Base-by-base conservation (phyloP, 2,329 filamentous ascomycete species). In the Fusarium sororula region DNA sequence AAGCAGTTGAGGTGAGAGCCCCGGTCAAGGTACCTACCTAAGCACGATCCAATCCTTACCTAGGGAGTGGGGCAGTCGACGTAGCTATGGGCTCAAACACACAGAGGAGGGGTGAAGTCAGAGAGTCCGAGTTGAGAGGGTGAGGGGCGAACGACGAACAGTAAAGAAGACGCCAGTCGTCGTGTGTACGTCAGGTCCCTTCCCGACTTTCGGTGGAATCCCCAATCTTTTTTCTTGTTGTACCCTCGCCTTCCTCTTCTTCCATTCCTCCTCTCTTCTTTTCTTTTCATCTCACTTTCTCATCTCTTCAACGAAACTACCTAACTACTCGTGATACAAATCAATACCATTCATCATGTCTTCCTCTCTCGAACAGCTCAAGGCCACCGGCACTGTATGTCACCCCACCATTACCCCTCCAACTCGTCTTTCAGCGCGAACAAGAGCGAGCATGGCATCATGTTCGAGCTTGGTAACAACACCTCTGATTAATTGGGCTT, bases 361-460 rank as follows among this genome's bases (percentile, higher is more conserved):
- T 85, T 92, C 87, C 85, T 94, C 95, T 85, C 93, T 99, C 81
- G 96, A 98, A 81, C 95, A 98, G 88, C 91, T 99, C 85, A 99
- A 99, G 90, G 92, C 94, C 88, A 86, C 93, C 83, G 96, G 96
- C 92, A 99, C 96, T 82, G 95, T 97, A 90, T 86, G 94, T 93
- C 69, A 75, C 75, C 73, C 79, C 77, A 64, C 72, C 72, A 75
- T 65, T 76, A 76, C 80, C 81, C 81, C 80, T 80, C 80, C 80
- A 80, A 73, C 62, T 63, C 54, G 60, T 67, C 42, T 50, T 60
- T 63, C 63, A 73, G 65, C 59, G 68, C 66, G 65, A 68, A 50
- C 63, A 57, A 55, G 26, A 63, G 39, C n/a, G 39, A 62, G 44
- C 44, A 55, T 35, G 51, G 65, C 45, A 47, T 39, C 28, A 62